These are phyloP conservation scores for Trichosanthes truncata DNA, from an alignment of 306 rosid species.

Conservation along the genomic window DNA sequence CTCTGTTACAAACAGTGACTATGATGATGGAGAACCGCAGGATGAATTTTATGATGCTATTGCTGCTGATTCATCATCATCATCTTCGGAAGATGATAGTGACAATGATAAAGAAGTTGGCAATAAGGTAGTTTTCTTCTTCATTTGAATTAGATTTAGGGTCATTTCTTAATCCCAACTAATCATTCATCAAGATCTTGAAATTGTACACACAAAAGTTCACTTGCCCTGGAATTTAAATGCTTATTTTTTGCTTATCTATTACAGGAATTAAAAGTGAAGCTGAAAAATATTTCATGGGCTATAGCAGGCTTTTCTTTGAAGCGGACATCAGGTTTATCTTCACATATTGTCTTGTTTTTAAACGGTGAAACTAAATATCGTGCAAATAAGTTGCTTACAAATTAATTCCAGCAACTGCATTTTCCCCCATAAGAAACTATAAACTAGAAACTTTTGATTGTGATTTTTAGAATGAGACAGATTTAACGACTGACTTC, in stretches of 20 bases:
- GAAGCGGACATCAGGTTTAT: slow-evolving; percentile 28
- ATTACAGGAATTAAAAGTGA: slow-evolving; percentile 34
- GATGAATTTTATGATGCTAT: slow-evolving; percentile 95
- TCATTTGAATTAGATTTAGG: neutral
- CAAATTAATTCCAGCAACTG: neutral
- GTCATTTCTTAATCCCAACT: neutral
- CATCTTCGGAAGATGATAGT: slow-evolving; percentile 34
- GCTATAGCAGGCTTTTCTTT: slow-evolving; percentile 30
- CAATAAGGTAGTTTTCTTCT: slow-evolving; percentile 24
- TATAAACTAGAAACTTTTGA: neutral
- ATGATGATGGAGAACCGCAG: slow-evolving; percentile 36
- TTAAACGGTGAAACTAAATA: neutral
- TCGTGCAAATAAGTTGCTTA: neutral
- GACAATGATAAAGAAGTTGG: slow-evolving; percentile 15
- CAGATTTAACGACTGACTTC: neutral
- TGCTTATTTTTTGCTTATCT: slow-evolving; percentile 15
- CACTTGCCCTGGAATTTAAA: neutral
- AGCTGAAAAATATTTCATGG: slow-evolving; percentile 46
- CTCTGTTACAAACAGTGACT: slow-evolving; percentile 40
- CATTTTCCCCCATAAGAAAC: neutral
- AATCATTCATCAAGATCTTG: neutral
- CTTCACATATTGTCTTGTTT: neutral
- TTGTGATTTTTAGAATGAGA: neutral
- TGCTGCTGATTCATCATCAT: slow-evolving; percentile 51
- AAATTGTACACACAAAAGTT: neutral